Base-by-base conservation (phyloP, 129 eudicot species). In the Chrysanthemum makinoi region DNA sequence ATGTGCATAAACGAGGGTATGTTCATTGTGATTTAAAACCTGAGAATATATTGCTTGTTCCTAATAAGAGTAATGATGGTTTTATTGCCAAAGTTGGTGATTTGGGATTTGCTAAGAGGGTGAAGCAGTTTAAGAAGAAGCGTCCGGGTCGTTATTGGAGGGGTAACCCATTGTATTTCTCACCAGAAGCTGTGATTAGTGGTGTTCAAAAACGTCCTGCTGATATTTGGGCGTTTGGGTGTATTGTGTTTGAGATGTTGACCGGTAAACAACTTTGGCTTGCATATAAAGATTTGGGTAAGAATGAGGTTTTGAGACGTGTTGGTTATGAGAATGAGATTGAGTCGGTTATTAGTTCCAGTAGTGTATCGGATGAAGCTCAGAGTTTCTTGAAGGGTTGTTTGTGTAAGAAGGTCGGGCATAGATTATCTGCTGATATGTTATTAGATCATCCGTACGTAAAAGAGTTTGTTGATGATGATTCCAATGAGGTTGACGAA, bases 11-110 rank as follows among this genome's bases (percentile, higher is more conserved):
- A 0, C 24, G 62, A 9, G 87, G 91, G 15, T 89, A 89, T 62
- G 96, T 85, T 59, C 96, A 88, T 73, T 81, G 96, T 28, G 96
- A 88, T 85, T 76, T 85, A 51, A 83, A 88, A 75, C 96, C 91
- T 11, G 89, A 86, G 2, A 88, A 88, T 61, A 64, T 88, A 71
- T 80, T 7, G 46, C 46, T 39, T 39, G 46, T 39, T 10, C 2
- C 46, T 39, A 39, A 39, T 39, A 39, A 39, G 46, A 39, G 8
- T 6, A 39, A 39, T 6, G 46, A 39, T 39, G 46, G 46, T 7
- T 39, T 39, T 7, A 39, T 39, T 39, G 46, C 46, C 7, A 39
- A 39, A 10, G 8, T 39, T 39, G 46, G 2, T 39, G 46, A 39
- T 39, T 6, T 39, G 46, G 46, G 46, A 39, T 39, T 39, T 7